Evolutionary conservation across 228 moss, liverwort and hornwort genomes (phyloP), one percentile per base, ranked within the genome.

Genomic region (Sphagnum fallax): DNA sequence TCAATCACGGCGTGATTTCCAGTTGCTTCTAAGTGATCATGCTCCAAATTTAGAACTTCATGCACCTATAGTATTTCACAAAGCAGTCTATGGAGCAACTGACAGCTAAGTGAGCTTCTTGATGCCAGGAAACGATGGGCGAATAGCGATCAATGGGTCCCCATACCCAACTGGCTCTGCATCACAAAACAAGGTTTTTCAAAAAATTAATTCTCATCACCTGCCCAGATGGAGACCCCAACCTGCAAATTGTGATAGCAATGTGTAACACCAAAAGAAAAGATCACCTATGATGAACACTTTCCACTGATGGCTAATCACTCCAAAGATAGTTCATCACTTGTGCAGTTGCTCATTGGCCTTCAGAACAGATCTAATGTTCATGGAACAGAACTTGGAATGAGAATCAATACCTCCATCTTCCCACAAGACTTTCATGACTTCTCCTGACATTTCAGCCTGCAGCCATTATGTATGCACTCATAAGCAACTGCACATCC

Each of bases 121-220:
- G 60, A 87, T 87, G 51, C 87, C 87, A 13, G 83, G 87, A 52
- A 87, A 87, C 4, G 83, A 75, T 49, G 87, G 87, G 16, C 83
- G 77, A 55, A 87, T 71, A 51, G 87, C 87, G 55, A 87, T 87
- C 16, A 87, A 65, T 4, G 87, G 83, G 74, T 87, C 87, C 70
- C 87, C 87, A 50, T 83, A 87, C 32, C 87, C 87, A 16, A 87
- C 87, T 58, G 87, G 87, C 71, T 87, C 87, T 87, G 87, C 71
- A 82, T 32, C 32, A 32, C 32, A 10, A 18, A 8, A 32, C 0
- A 18, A 6, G 47, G 32, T 10, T 49, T 47, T 67, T 6, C 67
- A 0, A 15, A 67, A 9, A 50, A 49, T 10, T 32, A 32, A 32
- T 32, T 6, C 47, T 51, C 68, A 68, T 50, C 6, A 9, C 11